Evolutionary conservation across 2,329 filamentous ascomycete species (phyloP), one percentile per base, ranked within the genome.

Genomic region (Paecilomyces sp.): DNA sequence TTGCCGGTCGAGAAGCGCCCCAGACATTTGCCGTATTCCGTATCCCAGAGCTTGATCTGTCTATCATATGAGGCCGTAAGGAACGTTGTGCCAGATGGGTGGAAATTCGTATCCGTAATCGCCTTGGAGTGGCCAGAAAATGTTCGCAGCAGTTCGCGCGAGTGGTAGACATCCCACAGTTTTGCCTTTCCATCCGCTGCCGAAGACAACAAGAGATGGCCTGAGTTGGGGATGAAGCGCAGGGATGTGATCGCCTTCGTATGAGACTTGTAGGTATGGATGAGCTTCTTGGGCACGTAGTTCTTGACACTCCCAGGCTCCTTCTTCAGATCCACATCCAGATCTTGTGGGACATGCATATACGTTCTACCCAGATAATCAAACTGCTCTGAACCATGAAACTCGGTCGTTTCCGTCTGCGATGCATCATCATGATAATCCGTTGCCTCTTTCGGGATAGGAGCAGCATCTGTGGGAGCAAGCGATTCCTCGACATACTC

Each of bases 31-130:
- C 94, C 94, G 24, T 91, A 97, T 75, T 99, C 94, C 0, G 93
- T 97, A 69, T 99, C 94, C 94, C 94, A 99, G 31, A 99, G 83
- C 77, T 97, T 97, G 80, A 97, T 97, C 79, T 91, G 89, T 58
- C 93, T 89, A 74, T 99, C 94, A 74, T 95, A 99, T 15, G 91
- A 94, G 1, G 90, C 89, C 2, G 92, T 92, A 28, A 99, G 78
- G 80, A 99, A 99, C 58, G 89, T 89, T 11, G 85, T 89, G 57
- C 94, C 94, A 33, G 86, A 83, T 3, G 82, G 82, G 69, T 92
- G 92, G 83, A 97, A 97, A 67, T 89, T 89, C 53, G 94, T 85
- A 71, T 97, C 93, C 30, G 92, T 93, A 28, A 97, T 82, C 18
- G 91, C 89, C 76, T 97, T 97, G 34, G 83, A 88, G 74, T 99